Conservation (phyloP, 306 rosid species). For the Dryas octopetala region DNA sequence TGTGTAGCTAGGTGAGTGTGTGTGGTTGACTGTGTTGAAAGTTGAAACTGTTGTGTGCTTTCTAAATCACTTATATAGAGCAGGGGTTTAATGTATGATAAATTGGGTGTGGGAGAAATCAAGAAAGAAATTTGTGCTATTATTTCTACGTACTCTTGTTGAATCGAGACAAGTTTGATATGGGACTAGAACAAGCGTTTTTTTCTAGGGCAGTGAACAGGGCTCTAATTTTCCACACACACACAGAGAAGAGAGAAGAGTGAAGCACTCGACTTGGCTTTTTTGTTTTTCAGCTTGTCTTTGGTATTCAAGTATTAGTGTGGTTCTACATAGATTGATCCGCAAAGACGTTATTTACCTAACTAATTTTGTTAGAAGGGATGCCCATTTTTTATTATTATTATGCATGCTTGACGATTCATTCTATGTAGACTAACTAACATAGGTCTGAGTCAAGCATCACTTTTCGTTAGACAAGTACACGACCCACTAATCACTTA, state of each 20-base stretch:
- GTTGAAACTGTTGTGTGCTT: constrained; percentile 5
- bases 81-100: not conserved
- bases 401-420: not conserved
- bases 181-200: constrained; percentile 3
- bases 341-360: constrained; percentile 15
- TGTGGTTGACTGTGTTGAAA: not conserved
- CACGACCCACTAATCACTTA: not conserved
- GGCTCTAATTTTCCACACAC: not conserved
- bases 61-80: constrained; percentile 7
- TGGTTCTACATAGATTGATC: not conserved
- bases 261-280: not conserved
- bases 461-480: not conserved
- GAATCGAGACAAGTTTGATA: constrained; percentile 3
- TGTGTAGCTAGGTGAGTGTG: not conserved
- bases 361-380: constrained; percentile 7
- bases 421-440: not conserved
- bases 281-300: constrained; percentile 3
- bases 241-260: not conserved
- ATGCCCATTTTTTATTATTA: not conserved
- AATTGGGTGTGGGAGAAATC: constrained; percentile 6
- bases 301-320: not conserved
- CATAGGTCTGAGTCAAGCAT: not conserved
- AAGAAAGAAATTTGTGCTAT: not conserved
- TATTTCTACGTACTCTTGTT: not conserved
- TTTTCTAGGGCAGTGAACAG: not conserved